These are phyloP conservation scores for Murraya paniculata DNA, from an alignment of 345 rosid species.

Conservation along the genomic window DNA sequence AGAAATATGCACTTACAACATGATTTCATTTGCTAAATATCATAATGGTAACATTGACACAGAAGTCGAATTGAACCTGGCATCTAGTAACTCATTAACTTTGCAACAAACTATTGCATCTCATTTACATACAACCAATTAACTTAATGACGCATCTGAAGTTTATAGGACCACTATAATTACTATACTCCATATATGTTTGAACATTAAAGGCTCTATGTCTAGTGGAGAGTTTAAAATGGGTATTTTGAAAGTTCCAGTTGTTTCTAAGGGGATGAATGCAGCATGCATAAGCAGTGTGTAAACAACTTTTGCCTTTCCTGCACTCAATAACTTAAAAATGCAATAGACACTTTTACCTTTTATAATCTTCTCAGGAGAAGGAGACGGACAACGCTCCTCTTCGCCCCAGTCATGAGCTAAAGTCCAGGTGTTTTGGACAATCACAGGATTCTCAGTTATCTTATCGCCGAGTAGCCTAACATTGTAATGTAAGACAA, in stretches of 20 bases:
- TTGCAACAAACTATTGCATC: neutral
- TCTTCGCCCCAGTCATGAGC: conserved; percentile 97
- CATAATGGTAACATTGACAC: conserved; percentile 6
- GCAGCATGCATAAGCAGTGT: neutral
- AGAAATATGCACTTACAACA: neutral
- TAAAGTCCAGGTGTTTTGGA: conserved; percentile 93
- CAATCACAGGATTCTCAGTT: conserved; percentile 96
- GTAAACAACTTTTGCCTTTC: neutral
- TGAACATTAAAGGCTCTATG: neutral
- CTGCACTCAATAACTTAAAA: neutral
- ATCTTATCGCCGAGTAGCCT: conserved; percentile 94
- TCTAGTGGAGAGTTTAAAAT: neutral
- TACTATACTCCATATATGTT: neutral
- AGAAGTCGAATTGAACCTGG: neutral
- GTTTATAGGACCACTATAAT: neutral
- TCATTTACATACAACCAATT: neutral
- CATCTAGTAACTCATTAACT: neutral
- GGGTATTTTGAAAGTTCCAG: neutral
- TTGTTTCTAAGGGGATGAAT: neutral
- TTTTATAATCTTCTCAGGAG: conserved; percentile 70
- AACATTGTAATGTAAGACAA: conserved; percentile 88
- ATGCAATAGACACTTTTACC: conserved; percentile 30
- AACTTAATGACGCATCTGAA: neutral
- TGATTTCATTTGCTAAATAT: neutral
- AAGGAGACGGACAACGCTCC: conserved; percentile 91